A percentile compares a stretch with the other conserved stretches of the same genome.
Evolutionary conservation across 495 filamentous ascomycete genomes (phyloP).

Genomic region (Aspergillus hancockii): DNA sequence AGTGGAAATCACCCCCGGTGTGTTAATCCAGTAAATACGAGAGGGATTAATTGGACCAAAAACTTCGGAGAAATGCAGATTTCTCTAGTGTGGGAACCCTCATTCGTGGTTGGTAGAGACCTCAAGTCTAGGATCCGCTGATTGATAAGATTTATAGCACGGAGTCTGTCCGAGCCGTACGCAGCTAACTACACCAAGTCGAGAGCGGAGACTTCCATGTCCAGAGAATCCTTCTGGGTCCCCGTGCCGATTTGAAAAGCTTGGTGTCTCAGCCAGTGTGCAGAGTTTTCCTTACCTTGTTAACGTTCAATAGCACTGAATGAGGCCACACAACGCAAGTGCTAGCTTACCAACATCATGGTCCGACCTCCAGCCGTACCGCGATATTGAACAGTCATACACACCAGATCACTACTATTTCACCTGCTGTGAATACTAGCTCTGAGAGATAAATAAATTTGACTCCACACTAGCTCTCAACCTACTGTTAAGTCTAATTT

Average conservation of each 20-base stretch:
- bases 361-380: too few species aligned
- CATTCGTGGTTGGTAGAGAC: neutral
- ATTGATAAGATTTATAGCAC: constrained; percentile 5
- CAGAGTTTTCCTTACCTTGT: neutral
- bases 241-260: neutral
- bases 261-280: neutral
- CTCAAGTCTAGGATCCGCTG: neutral
- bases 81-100: neutral
- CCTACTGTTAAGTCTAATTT: neutral
- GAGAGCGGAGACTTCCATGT: neutral
- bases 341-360: too few species aligned
- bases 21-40: neutral
- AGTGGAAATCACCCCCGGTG: neutral
- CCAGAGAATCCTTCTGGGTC: neutral
- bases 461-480: neutral
- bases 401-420: too few species aligned
- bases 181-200: neutral
- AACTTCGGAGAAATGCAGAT: neutral
- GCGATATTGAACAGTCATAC: too few species aligned
- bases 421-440: too few species aligned
- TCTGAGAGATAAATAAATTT: neutral
- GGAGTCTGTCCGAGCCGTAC: neutral
- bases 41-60: neutral
- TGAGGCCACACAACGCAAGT: too few species aligned
- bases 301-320: too few species aligned